Evolutionary conservation across 331 rosid genomes (phyloP), one percentile per base, ranked within the genome.

Genomic region (Phaseolus coccineus): DNA sequence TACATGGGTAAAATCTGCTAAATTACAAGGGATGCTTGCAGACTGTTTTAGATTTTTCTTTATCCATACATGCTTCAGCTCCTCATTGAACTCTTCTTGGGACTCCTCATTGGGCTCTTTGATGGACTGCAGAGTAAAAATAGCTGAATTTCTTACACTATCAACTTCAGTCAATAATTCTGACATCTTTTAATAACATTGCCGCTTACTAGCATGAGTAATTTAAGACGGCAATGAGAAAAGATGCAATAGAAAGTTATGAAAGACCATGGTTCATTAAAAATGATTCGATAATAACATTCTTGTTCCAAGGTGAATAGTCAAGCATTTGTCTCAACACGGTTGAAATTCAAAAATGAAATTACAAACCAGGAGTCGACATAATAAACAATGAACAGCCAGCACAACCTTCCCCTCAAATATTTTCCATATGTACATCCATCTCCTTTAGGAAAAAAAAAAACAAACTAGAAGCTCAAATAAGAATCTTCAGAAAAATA

Each of bases 401-500:
- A 46, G 39, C 46, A 27, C 58, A 80, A 14, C 6, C 5, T 35
- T 35, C 40, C 40, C 40, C 40, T 35, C 40, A 35, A 35, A 35
- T 35, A 5, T 35, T 35, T 35, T 35, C 6, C n/a, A 57, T 16
- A 62, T 53, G 39, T 10, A 59, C 63, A 19, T 66, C 69, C 65
- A 39, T 66, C 15, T 40, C 9, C 4, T 0, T 28, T 2, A 6
- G 47, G 6, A 56, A 14, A 56, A 69, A 19, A n/a, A 25, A 30
- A 30, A 30, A 30, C 31, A 35, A 51, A 47, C 19, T 50, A 58
- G 69, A 74, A 66, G 22, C 74, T 56, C 57, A n/a, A 58, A 72
- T 27, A 31, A 27, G 52, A 63, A 71, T 50, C 35, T 31, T 73
- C 46, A 8, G 2, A 25, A 85, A 84, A 42, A 81, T 42, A 47